These are phyloP conservation scores for Chalara sp. DNA, from an alignment of 2,329 filamentous ascomycete genomes.

Conservation along the genomic window DNA sequence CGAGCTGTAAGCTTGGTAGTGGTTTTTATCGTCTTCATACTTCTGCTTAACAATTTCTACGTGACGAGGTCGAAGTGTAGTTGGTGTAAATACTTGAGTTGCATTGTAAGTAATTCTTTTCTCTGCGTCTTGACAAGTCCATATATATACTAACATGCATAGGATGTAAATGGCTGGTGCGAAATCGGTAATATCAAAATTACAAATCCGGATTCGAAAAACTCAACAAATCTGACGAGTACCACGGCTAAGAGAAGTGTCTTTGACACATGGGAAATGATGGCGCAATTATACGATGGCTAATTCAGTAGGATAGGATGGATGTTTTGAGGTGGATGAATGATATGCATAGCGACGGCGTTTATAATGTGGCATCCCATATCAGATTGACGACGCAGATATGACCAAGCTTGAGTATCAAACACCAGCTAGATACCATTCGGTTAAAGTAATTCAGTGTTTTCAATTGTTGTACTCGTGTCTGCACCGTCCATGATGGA, in stretches of 20 bases:
- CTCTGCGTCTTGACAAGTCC: neutral
- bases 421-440: too few species aligned
- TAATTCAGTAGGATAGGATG: neutral
- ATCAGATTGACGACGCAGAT: too few species aligned
- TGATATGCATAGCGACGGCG: slow-evolving; percentile 19
- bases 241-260: slow-evolving; percentile 16
- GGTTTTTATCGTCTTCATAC: slow-evolving; percentile 78
- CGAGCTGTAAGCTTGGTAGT: slow-evolving; percentile 70
- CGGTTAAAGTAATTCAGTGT: too few species aligned
- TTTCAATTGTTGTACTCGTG: too few species aligned
- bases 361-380: neutral
- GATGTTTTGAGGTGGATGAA: neutral
- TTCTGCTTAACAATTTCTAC: slow-evolving; percentile 90
- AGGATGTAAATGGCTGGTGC: slow-evolving; percentile 65
- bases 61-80: slow-evolving; percentile 65
- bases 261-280: slow-evolving; percentile 16
- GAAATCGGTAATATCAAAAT: slow-evolving; percentile 31
- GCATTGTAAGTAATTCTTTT: slow-evolving; percentile 60
- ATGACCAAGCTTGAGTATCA: too few species aligned
- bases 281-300: slow-evolving; percentile 15
- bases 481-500: too few species aligned
- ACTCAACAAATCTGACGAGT: slow-evolving; percentile 5
- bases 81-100: slow-evolving; percentile 96
- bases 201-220: neutral
- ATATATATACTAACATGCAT: neutral